Conservation (phyloP, 2,329 filamentous ascomycete genomes). For the Aspergillus persii region DNA sequence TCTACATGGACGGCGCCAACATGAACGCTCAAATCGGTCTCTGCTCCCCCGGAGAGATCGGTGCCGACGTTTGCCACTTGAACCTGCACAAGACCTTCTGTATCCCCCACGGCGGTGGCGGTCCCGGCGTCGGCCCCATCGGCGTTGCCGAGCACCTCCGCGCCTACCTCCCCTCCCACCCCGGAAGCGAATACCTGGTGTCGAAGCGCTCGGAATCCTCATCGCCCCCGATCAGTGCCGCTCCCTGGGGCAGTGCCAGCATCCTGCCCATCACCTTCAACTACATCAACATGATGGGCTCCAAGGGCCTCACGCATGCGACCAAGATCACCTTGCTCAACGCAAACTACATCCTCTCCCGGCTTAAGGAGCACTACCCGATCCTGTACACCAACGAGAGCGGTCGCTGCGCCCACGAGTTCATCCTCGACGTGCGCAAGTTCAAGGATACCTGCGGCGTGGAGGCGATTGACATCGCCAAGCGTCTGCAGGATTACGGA, state of each 20-base stretch:
- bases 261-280: conserved; percentile 94
- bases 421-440: conserved; percentile 84
- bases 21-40: conserved; percentile 98
- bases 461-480: conserved; percentile 92
- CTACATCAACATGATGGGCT: conserved; percentile 92
- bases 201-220: conserved; percentile 47
- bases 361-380: conserved; percentile 78
- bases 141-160: conserved; percentile 81
- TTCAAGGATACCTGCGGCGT: conserved; percentile 82
- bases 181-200: conserved; percentile 52
- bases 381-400: conserved; percentile 92
- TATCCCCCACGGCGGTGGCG: conserved; percentile 92
- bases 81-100: conserved; percentile 99
- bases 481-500: conserved; percentile 93
- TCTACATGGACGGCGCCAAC: conserved; percentile 98
- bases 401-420: conserved; percentile 91
- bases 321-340: conserved; percentile 93
- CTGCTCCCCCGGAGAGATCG: conserved; percentile 91
- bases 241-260: conserved; percentile 81
- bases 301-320: conserved; percentile 77
- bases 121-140: conserved; percentile 90
- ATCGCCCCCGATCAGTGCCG: conserved; percentile 70
- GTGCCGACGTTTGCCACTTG: conserved; percentile 93
- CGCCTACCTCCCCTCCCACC: conserved; percentile 72
- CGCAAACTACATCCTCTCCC: conserved; percentile 92